These are phyloP conservation scores for Colletotrichum sp. DNA, from an alignment of 2,329 filamentous ascomycete species.

Conservation along the genomic window DNA sequence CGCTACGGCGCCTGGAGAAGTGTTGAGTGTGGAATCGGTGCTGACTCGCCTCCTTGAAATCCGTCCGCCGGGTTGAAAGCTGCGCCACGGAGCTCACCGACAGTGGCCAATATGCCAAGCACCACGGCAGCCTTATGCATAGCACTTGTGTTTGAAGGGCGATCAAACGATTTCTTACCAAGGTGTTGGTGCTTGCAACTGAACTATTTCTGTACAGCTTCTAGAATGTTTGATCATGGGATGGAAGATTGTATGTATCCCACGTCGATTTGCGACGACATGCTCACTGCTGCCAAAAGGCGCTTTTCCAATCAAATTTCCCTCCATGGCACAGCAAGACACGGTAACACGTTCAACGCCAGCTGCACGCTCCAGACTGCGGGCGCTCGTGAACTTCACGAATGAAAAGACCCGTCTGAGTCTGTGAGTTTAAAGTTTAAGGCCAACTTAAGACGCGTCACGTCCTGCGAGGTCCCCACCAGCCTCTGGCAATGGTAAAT, in stretches of 20 bases:
- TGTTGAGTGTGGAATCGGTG: background rate
- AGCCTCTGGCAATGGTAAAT: background rate
- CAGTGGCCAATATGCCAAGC: background rate
- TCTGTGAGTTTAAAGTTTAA: background rate
- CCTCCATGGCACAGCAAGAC: background rate
- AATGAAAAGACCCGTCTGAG: background rate
- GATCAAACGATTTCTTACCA: background rate
- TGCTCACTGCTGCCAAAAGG: background rate
- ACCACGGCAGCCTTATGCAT: background rate
- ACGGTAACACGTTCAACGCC: background rate
- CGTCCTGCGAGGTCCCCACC: background rate
- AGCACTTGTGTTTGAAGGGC: background rate
- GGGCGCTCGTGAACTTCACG: background rate
- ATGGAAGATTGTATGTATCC: background rate
- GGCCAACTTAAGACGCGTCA: background rate
- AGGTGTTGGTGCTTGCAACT: background rate
- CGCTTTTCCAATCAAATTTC: background rate
- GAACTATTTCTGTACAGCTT: background rate
- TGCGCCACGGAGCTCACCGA: background rate
- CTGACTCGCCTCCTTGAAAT: background rate
- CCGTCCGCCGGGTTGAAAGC: background rate
- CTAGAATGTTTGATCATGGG: background rate
- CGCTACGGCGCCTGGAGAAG: background rate
- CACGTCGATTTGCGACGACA: background rate
- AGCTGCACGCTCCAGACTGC: background rate